Percentiles rank a stretch among this genome's conserved stretches.
Conservation (phyloP, 441 rosid genomes). For the Codiaeum variegatum region DNA sequence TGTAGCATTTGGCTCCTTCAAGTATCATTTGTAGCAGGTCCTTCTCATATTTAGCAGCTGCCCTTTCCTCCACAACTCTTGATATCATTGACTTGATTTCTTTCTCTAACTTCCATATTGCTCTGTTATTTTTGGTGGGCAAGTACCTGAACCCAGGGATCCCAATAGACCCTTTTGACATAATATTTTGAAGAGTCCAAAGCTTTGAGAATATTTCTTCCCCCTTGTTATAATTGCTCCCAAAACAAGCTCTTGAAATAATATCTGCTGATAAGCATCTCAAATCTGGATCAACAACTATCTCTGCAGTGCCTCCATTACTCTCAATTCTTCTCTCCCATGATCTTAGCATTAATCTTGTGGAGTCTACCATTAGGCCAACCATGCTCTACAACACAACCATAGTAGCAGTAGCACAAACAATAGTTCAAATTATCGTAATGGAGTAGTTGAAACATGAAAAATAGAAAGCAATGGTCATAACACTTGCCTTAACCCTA, state of each 20-base stretch:
- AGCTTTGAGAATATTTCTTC: conserved; percentile 46
- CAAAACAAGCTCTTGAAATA: conserved; percentile 62
- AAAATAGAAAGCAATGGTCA: no score
- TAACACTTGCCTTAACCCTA: conserved; percentile 41
- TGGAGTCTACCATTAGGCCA: conserved; percentile 50
- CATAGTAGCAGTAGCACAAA: no score
- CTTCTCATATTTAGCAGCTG: conserved; percentile 19
- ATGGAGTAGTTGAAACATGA: no score
- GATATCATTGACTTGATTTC: conserved; percentile 33
- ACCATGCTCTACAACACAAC: conserved; percentile 34
- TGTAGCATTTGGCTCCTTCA: conserved; percentile 24
- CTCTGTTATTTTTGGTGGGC: conserved; percentile 30
- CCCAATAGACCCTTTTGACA: conserved; percentile 35
- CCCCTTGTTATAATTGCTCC: conserved; percentile 51
- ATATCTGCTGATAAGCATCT: conserved; percentile 52
- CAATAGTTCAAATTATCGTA: no score
- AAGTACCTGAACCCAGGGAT: conserved; percentile 40
- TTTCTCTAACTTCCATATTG: conserved; percentile 39
- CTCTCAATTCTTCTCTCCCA: conserved; percentile 42
- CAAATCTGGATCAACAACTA: conserved; percentile 39
- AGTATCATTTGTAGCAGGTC: conserved; percentile 44
- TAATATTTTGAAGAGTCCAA: conserved; percentile 29
- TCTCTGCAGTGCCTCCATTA: conserved; percentile 30
- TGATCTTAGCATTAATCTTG: conserved; percentile 30
- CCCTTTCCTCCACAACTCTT: conserved; percentile 31